Conservation (phyloP, 805 yeast species). For the Metschnikowia lachancei region DNA sequence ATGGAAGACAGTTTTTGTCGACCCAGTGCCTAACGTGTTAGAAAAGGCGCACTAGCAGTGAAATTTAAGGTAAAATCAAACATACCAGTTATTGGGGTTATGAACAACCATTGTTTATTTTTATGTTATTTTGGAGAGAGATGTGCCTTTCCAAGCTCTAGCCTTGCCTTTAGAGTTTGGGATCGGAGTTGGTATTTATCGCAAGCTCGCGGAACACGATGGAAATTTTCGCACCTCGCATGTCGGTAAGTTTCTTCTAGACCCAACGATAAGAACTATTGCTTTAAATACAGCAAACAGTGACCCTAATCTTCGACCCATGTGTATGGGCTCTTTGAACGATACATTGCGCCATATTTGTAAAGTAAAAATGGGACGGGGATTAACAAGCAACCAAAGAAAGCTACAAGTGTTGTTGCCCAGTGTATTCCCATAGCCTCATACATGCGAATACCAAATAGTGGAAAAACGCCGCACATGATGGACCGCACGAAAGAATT, state of each 20-base stretch:
- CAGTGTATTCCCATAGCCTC: conserved; percentile 16
- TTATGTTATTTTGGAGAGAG: not conserved
- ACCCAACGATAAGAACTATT: not conserved
- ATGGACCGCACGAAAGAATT: conserved; percentile 17
- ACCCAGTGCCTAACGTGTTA: conserved; percentile 61
- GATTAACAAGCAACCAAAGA: conserved; percentile 10
- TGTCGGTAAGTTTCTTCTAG: not conserved
- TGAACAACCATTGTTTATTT: conserved; percentile 53
- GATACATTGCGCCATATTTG: conserved; percentile 18
- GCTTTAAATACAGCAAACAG: not conserved
- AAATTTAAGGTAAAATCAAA: conserved; percentile 8
- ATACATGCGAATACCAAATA: conserved; percentile 18
- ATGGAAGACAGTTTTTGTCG: conserved; percentile 62
- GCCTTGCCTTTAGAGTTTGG: not conserved
- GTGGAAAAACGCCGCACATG: conserved; percentile 16
- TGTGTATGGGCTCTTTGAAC: conserved; percentile 28
- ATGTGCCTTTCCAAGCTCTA: not conserved
- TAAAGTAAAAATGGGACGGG: conserved; percentile 18
- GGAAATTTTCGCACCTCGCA: conserved; percentile 4
- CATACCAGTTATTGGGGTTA: conserved; percentile 68
- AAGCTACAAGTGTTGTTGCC: conserved; percentile 17
- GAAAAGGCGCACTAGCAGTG: conserved; percentile 9
- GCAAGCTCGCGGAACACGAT: conserved; percentile 9
- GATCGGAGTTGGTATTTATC: not conserved
- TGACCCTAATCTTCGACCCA: conserved; percentile 19